Percentiles rank a stretch among this genome's conserved stretches.
Evolutionary conservation across 345 rosid genomes (phyloP).

Genomic region (Bruguiera sexangula): DNA sequence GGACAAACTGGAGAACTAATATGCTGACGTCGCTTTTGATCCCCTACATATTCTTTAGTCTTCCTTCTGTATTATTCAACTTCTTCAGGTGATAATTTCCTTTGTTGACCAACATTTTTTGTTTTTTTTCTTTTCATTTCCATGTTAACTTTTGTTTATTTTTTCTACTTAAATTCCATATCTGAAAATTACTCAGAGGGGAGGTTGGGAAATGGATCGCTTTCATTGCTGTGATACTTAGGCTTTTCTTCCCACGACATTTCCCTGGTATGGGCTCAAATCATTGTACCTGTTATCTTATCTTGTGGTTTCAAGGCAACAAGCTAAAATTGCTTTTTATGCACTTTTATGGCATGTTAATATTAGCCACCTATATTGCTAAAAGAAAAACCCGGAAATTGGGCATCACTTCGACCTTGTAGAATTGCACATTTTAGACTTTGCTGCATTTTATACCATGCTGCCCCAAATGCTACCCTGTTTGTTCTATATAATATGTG

Average conservation of each 20-base stretch:
- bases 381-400: neutral
- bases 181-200: constrained; percentile 41
- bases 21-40: constrained; percentile 80
- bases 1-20: constrained; percentile 94
- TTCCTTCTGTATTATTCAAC: constrained; percentile 61
- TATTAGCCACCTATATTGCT: neutral
- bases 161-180: neutral
- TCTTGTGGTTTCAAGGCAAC: neutral
- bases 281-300: neutral
- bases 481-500: too few species aligned
- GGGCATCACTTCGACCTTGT: too few species aligned
- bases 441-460: neutral
- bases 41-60: constrained; percentile 86
- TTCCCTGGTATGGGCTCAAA: constrained; percentile 58
- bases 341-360: neutral
- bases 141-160: neutral
- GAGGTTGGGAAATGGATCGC: constrained; percentile 94
- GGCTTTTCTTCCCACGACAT: constrained; percentile 73
- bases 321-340: neutral
- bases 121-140: neutral
- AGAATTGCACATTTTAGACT: neutral
- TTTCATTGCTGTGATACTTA: constrained; percentile 57
- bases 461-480: too few species aligned
- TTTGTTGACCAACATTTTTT: neutral
- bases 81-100: constrained; percentile 57